Evolutionary conservation across 2,329 filamentous ascomycete species (phyloP), one percentile per base, ranked within the genome.

Genomic region (Aspergillus arachidicola): DNA sequence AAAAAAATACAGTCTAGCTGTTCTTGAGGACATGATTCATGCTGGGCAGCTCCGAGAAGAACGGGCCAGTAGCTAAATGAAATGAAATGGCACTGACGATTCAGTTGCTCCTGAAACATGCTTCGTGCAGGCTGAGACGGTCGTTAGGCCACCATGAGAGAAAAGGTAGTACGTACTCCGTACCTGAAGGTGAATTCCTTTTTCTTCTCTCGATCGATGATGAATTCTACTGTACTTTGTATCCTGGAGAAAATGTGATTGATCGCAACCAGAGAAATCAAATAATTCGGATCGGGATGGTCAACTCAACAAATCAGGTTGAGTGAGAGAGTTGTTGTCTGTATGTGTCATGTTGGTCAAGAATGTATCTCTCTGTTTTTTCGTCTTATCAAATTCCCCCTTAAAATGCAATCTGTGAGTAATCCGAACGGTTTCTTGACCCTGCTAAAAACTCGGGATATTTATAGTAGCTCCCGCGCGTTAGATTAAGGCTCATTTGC

Each of bases 401-500:
- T 50, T 26, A 30, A 50, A 51, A 32, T n/a, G 6, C 26, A 10
- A 51, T 51, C 46, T 51, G 11, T 21, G 28, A 51, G 48, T n/a
- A 32, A 19, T n/a, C 16, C 19, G 11, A 32, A 32, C n/a, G 23
- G 5, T 26, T 16, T 23, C 43, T 11, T 21, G 21, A 48, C 21
- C 28, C 5, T 5, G 14, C 21, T 48, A 16, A 14, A 48, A 23
- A 16, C 21, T 48, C 14, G 26, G 43, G 30, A 55, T 55, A 55
- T 55, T 55, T 55, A 55, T 55, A 55, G 50, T 54, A 54, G 19
- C 50, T 21, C n/a, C 50, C 50, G 14, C 50, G 14, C 14, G 51
- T 55, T 23, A 55, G 51, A 55, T 55, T 23, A 55, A 55, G 51
- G 51, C 51, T 23, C 51, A 23, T 38, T 38, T 38, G 30, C 23